Base-by-base conservation (phyloP, 192 early-diverging fungal species). In the Funneliformis mosseae region DNA sequence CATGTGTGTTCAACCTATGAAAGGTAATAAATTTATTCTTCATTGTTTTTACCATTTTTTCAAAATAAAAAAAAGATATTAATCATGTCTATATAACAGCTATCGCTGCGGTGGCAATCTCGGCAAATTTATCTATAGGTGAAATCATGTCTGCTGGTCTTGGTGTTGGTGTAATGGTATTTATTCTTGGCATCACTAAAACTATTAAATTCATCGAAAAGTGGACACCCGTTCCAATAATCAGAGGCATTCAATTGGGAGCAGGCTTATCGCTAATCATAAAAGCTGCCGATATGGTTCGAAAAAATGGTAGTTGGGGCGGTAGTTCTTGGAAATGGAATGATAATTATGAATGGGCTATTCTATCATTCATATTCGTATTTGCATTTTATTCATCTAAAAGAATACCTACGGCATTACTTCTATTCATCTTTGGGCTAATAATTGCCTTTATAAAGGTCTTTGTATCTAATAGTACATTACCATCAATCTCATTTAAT, bases 1-100 rank as follows among this genome's bases (percentile, higher is more conserved):
- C 38, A 94, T 97, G 87, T 94, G 94, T 82, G 96, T 97, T 33
- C 96, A 97, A 83, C 96, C 96, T 59, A 97, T 96, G 96, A 97
- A 95, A 86, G 91, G 91, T 91, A 87, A 81, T 87, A 64, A 8
- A 3, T 23, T 43, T 63, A 39, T 66, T 61, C 46, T 38, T 68
- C 66, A 10, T 73, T 25, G 39, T 74, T 61, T 82, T 62, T 63
- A 33, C 3, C 33, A 33, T 14, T 14, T 46, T 48, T n/a, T 59
- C 27, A 27, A 42, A 23, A 5, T 25, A 28, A 48, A 70, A 74
- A 72, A 42, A n/a, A 60, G 10, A 45, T 55, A 43, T 33, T 33
- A 66, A 78, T 63, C 41, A 45, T 23, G 5, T 45, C 63, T 82
- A 48, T 69, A 66, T 23, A 50, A 60, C 85, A 93, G 89, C 93